phyloP scores from a whole-genome alignment of 148 eudicot genomes.

The Heliosperma pusillum region DNA sequence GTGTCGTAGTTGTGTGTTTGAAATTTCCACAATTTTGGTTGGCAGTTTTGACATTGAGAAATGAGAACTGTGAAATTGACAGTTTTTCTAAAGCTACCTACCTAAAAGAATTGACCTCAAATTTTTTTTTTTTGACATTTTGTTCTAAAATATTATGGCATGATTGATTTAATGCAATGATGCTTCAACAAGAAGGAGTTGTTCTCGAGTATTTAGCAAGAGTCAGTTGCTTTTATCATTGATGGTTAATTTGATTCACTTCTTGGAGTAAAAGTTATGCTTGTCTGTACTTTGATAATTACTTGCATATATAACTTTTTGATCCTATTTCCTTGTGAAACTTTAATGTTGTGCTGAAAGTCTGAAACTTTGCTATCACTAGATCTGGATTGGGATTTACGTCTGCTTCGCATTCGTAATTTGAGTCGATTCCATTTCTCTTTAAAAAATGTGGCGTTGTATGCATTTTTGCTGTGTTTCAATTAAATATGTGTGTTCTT shows the following conservation, averaged over 20 bases:
- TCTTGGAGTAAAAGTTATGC: slow-evolving; percentile 21
- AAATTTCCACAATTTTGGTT: background rate
- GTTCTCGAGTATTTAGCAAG: slow-evolving; percentile 1
- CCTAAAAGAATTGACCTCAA: background rate
- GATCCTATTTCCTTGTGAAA: background rate
- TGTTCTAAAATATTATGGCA: background rate
- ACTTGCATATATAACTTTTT: background rate
- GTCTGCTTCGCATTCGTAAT: background rate
- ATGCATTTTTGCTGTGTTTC: background rate
- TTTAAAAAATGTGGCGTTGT: background rate
- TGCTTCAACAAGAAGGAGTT: slow-evolving; percentile 3
- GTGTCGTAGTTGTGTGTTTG: background rate
- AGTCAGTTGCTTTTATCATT: slow-evolving; percentile 4
- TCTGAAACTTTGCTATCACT: background rate
- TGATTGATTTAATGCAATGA: slow-evolving; percentile 9
- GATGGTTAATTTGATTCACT: slow-evolving; percentile 19
- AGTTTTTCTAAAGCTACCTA: background rate
- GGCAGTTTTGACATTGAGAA: background rate
- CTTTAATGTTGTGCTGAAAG: background rate
- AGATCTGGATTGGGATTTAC: background rate
- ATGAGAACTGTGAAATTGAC: slow-evolving; percentile 7
- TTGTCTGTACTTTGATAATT: background rate
- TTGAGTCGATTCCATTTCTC: background rate
- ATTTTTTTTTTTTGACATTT: background rate
- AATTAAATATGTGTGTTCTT: background rate